Evolutionary conservation across 768 basidiomycete species (phyloP), one percentile per base, ranked within the genome.

Genomic region (Fomitopsis pulvina): DNA sequence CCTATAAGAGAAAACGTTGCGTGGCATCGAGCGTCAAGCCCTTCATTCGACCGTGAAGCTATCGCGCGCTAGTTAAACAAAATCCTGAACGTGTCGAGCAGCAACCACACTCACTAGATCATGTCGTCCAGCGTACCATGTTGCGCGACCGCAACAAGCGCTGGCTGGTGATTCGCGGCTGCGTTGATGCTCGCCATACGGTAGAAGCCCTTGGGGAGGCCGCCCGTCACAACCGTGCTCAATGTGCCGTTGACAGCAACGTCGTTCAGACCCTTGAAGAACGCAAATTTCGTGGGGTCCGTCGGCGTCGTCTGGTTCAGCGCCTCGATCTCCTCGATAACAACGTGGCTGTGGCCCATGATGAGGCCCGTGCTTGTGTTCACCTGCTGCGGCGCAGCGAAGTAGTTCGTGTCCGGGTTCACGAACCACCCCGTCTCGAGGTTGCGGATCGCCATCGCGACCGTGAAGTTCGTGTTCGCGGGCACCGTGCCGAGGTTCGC

Each of bases 261-360:
- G 9, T 51, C 58, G 60, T 78, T 81, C 57, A 84, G 52, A 32
- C 71, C 73, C 60, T 70, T 73, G 73, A 85, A 85, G 66, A 78
- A 84, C 10, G 73, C 74, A 50, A 85, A 85, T 26, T 67, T 62
- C 24, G 58, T 68, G 14, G 79, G 74, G 62, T 83, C 63, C 12
- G 70, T 71, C 1, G 77, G 71, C 1, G 62, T 68, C 11, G 80
- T 78, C 54, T 77, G 70, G 30, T 66, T 66, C 47, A 84, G 64
- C 11, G 74, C 68, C 14, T 60, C 52, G 50, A 87, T 66, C 45
- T 63, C 50, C 64, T 85, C 75, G 47, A 86, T 68, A 38, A 81
- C 80, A 57, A 85, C 64, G 58, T 87, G 85, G 16, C 71, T 69
- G 66, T 85, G 81, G 10, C 84, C 86, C 50, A 75, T 60, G 57